Conservation (phyloP, 345 rosid species). For the Syzygium aromaticum region DNA sequence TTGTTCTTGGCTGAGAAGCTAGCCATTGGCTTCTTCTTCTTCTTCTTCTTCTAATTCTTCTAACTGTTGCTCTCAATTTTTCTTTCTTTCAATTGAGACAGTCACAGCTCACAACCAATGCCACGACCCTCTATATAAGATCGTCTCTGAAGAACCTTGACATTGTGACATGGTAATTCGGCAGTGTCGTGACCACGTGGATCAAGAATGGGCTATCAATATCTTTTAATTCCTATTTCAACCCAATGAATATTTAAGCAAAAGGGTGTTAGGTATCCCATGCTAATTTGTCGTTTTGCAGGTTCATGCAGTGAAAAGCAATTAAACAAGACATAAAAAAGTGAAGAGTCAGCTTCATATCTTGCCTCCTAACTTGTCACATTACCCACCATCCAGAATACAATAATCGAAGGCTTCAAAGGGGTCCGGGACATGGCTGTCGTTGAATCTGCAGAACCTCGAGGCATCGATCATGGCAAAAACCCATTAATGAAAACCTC, state of each 20-base stretch:
- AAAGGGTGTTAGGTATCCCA: background rate
- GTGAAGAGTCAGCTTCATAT: background rate
- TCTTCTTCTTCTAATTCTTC: background rate
- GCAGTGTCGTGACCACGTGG: background rate
- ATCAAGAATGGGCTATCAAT: background rate
- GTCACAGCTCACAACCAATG: background rate
- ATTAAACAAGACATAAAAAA: background rate
- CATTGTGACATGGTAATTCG: background rate
- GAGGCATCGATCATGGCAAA: background rate
- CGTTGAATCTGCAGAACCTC: background rate
- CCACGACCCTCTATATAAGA: background rate
- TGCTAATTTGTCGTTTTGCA: background rate
- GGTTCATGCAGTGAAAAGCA: background rate
- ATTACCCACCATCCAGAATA: background rate
- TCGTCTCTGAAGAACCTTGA: background rate
- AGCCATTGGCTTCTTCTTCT: background rate
- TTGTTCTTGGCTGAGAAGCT: background rate
- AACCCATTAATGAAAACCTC: background rate
- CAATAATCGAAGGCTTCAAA: background rate
- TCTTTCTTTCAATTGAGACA: background rate
- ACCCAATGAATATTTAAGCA: background rate
- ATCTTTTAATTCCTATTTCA: background rate
- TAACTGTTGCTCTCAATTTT: background rate
- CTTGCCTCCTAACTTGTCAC: background rate
- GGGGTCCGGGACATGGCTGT: background rate